Evolutionary conservation across 345 rosid genomes (phyloP), one percentile per base, ranked within the genome.

Genomic region (Populus tremula): DNA sequence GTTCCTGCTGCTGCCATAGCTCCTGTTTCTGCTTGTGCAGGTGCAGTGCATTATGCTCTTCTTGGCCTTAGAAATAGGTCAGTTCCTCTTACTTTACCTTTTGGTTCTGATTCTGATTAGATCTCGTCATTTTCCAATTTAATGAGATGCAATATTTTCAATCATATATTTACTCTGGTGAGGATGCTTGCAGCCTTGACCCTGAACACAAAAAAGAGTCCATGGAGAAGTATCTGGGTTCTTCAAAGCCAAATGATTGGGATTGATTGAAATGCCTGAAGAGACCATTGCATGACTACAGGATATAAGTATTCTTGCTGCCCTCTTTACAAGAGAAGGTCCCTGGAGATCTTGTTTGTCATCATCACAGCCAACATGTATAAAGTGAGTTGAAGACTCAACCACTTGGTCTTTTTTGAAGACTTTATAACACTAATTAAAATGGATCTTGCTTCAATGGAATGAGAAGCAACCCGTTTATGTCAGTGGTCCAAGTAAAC

Each of bases 1-100:
- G 92, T 93, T 85, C 99, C 99, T 80, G 87, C 95, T 70, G 99
- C 99, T 88, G 91, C 94, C 80, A 87, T 96, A 80, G 91, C 97
- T 82, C 97, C 97, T 2, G 91, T 91, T 77, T 89, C 98, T 80
- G 96, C 94, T 71, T 89, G 93, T 84, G 96, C 94, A 33, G 88
- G 88, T 70, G 97, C 99, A 27, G 83, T 90, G 35, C 96, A 93
- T 84, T 89, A 75, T 81, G 77, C 95, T 83, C 91, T 93, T 69
- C 93, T 96, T 84, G 99, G 99, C 75, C 59, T 96, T 80, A 85
- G 98, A 85, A 96, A 96, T 74, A 96, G 98, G 99, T 90, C 45
- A 10, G 86, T 72, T 79, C n/a, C 21, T 75, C 50, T 61, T 2
- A 17, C n/a, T 68, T 23, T 20, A 2, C 41, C 43, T 72, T 53